Evolutionary conservation across 2,329 filamentous ascomycete genomes (phyloP).

Genomic region (Phialophora chinensis): DNA sequence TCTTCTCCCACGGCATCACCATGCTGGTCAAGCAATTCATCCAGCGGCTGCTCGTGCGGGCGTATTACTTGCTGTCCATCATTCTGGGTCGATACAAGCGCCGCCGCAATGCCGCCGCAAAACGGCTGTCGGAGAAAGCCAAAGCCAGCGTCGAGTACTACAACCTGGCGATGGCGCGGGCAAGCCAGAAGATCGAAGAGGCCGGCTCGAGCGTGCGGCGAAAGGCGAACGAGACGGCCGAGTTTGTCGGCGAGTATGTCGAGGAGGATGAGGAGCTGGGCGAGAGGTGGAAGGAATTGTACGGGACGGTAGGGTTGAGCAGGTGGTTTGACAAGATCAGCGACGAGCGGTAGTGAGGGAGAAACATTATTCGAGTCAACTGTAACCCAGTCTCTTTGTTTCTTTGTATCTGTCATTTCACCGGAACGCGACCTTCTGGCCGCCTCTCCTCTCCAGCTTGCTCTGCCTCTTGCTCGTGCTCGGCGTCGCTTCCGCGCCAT

Average conservation of each 20-base stretch:
- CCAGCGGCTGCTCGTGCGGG: constrained; percentile 71
- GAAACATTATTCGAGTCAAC: neutral
- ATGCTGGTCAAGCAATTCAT: constrained; percentile 85
- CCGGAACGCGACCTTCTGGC: constrained; percentile 52
- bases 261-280: constrained; percentile 51
- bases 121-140: constrained; percentile 46
- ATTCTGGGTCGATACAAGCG: constrained; percentile 46
- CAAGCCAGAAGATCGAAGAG: constrained; percentile 44
- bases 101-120: constrained; percentile 46
- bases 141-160: constrained; percentile 49
- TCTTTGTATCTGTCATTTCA: constrained; percentile 36
- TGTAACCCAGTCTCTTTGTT: neutral
- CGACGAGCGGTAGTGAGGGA: constrained; percentile 17
- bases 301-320: constrained; percentile 40
- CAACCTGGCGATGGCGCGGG: constrained; percentile 49
- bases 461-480: constrained; percentile 60
- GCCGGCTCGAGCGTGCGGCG: constrained; percentile 31
- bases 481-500: constrained; percentile 40
- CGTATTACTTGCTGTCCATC: constrained; percentile 71
- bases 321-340: constrained; percentile 35
- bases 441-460: constrained; percentile 60
- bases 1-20: constrained; percentile 83
- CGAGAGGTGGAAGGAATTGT: constrained; percentile 50
- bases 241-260: constrained; percentile 53
- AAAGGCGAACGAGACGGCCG: constrained; percentile 51